Evolutionary conservation across 2,329 filamentous ascomycete species (phyloP), one percentile per base, ranked within the genome.

Genomic region (Niveomyces coronatus): DNA sequence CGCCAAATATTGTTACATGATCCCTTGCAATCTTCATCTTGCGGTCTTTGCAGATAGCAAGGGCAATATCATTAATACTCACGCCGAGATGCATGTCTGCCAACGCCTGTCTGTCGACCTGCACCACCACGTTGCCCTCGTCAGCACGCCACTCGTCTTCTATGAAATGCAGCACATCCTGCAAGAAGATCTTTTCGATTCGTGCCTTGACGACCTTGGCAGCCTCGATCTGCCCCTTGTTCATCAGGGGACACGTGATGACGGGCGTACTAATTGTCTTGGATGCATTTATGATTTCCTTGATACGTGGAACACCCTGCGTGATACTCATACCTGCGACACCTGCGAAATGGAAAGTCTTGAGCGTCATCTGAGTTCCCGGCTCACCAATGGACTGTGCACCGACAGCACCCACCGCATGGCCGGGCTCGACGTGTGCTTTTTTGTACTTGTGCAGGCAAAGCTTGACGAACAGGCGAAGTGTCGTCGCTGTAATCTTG

Each of bases 291-390:
- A 98, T 98, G 49, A 98, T 98, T 70, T 98, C 91, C 65, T 98
- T 98, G 68, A 98, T 98, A 79, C 91, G 89, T 2, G 91, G 91
- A 6, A 98, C 91, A 84, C 91, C 91, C 55, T 95, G 86, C 0
- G 91, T 98, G 55, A 98, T 94, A 72, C 86, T 94, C 91, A 98
- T 96, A 58, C 89, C 89, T 30, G 91, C 91, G 46, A 98, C 91
- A 83, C 91, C 91, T 56, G 91, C 91, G 68, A 98, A 98, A 82
- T 96, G 91, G 77, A 96, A 96, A 56, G 91, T 96, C 65, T 96
- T 96, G 46, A 98, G 66, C 1, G 91, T 98, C 91, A 98, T 98
- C 61, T 98, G 91, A 1, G 91, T 98, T 57, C 91, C 91, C 0
- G 91, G 91, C 55, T 98, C 91, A 62, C 91, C 91, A 50, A 98